phyloP scores from a whole-genome alignment of 1,284 basidiomycete genomes.

The Termitomyces sp. region DNA sequence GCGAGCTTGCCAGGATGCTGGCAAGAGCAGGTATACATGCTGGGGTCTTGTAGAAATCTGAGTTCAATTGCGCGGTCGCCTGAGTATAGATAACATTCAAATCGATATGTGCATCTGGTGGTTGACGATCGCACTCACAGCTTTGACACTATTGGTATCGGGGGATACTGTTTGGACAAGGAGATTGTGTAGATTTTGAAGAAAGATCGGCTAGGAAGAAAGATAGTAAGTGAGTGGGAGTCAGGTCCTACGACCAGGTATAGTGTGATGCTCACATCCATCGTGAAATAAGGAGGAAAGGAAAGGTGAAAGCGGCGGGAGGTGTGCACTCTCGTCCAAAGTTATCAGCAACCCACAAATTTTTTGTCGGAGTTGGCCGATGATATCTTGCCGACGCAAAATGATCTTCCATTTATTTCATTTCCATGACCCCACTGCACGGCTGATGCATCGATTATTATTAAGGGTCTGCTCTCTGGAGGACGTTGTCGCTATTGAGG shows the following conservation, averaged over 20 bases:
- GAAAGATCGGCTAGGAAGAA: constrained; percentile 52
- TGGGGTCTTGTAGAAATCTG: constrained; percentile 88
- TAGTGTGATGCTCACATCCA: constrained; percentile 26
- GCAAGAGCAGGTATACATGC: constrained; percentile 90
- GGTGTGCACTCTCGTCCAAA: constrained; percentile 17
- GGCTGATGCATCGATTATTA: too few relatives aligned
- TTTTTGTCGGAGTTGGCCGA: constrained; percentile 44
- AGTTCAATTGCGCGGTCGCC: constrained; percentile 91
- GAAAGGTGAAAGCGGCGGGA: constrained; percentile 13
- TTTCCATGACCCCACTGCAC: too few relatives aligned
- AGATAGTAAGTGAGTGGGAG: background rate
- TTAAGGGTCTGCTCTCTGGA: too few relatives aligned
- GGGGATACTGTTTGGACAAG: constrained; percentile 81
- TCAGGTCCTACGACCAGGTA: constrained; percentile 3
- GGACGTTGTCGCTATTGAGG: too few relatives aligned
- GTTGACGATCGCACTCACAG: constrained; percentile 51
- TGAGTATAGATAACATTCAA: constrained; percentile 29
- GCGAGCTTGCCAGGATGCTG: constrained; percentile 82
- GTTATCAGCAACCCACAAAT: constrained; percentile 28
- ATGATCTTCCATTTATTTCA: background rate
- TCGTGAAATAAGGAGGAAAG: constrained; percentile 13
- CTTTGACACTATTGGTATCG: constrained; percentile 84
- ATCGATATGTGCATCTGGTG: constrained; percentile 3
- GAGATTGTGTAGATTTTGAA: constrained; percentile 78
- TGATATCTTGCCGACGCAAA: constrained; percentile 23